phyloP scores from a whole-genome alignment of 495 filamentous ascomycete genomes.

The Aspergillus ellipticus region DNA sequence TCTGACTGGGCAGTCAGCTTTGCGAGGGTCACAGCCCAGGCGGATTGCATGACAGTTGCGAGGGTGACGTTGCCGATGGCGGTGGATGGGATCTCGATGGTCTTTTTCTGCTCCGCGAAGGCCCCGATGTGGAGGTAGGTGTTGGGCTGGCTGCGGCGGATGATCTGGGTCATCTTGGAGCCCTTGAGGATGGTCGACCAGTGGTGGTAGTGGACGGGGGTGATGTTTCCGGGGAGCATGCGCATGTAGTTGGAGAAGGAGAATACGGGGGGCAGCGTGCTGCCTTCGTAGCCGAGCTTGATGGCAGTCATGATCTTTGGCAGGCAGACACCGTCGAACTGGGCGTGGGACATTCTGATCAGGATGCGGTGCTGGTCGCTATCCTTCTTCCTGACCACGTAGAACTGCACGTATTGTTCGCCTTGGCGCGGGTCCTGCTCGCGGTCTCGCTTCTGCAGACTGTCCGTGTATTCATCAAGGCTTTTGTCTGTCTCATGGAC shows the following conservation, averaged over 20 bases:
- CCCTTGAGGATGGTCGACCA: constrained; percentile 41
- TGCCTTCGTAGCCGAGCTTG: constrained; percentile 50
- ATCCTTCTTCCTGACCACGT: constrained; percentile 49
- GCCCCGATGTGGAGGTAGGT: constrained; percentile 37
- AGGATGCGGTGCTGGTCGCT: constrained; percentile 54
- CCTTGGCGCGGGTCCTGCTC: constrained; percentile 55
- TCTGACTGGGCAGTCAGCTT: constrained; percentile 48
- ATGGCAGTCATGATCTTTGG: constrained; percentile 57
- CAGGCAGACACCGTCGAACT: constrained; percentile 71
- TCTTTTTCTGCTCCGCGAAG: constrained; percentile 36
- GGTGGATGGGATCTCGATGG: constrained; percentile 36
- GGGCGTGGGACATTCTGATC: constrained; percentile 68
- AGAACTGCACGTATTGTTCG: constrained; percentile 59
- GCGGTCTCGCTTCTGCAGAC: constrained; percentile 45
- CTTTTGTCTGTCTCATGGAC: constrained; percentile 52
- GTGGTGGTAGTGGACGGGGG: constrained; percentile 53
- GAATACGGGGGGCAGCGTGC: constrained; percentile 34
- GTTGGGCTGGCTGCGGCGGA: constrained; percentile 33
- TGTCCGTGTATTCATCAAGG: constrained; percentile 47
- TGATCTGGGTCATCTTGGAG: constrained; percentile 45
- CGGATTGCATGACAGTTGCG: constrained; percentile 55
- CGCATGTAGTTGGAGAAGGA: constrained; percentile 60
- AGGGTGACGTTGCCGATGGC: constrained; percentile 48
- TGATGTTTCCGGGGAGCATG: constrained; percentile 41
- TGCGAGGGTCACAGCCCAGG: constrained; percentile 53